A percentile compares a stretch with the other conserved stretches of the same genome.
Evolutionary conservation across 768 basidiomycete species (phyloP).

Genomic region (Candolleomyces eurysporus): DNA sequence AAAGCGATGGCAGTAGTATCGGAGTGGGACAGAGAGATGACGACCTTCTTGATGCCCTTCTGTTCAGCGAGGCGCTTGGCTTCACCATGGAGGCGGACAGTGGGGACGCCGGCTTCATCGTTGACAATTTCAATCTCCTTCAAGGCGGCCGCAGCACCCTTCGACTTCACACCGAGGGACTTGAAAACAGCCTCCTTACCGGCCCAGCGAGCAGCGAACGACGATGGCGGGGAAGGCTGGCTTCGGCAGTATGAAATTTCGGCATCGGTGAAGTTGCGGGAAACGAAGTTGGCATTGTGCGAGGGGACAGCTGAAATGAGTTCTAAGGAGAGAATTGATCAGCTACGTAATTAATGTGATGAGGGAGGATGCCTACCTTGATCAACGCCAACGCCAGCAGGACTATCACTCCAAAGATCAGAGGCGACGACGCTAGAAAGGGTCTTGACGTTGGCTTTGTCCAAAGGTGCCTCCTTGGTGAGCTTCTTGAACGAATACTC

Average conservation of each 20-base stretch:
- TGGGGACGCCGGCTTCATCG: slow-evolving; percentile 74
- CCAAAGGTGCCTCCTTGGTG: slow-evolving; percentile 47
- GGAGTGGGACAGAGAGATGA: slow-evolving; percentile 90
- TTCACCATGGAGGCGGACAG: slow-evolving; percentile 74
- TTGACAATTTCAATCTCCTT: slow-evolving; percentile 96
- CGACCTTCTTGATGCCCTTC: slow-evolving; percentile 71
- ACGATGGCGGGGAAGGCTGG: slow-evolving; percentile 86
- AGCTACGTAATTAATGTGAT: background rate
- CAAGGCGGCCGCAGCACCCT: slow-evolving; percentile 93
- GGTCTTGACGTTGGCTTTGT: slow-evolving; percentile 67
- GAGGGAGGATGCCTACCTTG: slow-evolving; percentile 58
- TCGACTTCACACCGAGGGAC: slow-evolving; percentile 83
- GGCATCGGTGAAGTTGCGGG: slow-evolving; percentile 89
- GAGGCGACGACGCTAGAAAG: slow-evolving; percentile 52
- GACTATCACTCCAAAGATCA: slow-evolving; percentile 34
- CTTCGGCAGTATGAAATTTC: slow-evolving; percentile 83
- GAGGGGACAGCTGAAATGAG: slow-evolving; percentile 92
- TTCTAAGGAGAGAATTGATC: slow-evolving; percentile 43
- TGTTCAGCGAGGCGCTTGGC: slow-evolving; percentile 69
- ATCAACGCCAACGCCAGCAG: slow-evolving; percentile 83
- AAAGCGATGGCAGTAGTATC: slow-evolving; percentile 91
- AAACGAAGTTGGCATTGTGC: slow-evolving; percentile 80
- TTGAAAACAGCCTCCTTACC: slow-evolving; percentile 99
- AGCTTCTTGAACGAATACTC: slow-evolving; percentile 81
- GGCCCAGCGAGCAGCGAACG: slow-evolving; percentile 95